phyloP scores from a whole-genome alignment of 176 grass and related monocot genomes.

The Cocos nucifera region DNA sequence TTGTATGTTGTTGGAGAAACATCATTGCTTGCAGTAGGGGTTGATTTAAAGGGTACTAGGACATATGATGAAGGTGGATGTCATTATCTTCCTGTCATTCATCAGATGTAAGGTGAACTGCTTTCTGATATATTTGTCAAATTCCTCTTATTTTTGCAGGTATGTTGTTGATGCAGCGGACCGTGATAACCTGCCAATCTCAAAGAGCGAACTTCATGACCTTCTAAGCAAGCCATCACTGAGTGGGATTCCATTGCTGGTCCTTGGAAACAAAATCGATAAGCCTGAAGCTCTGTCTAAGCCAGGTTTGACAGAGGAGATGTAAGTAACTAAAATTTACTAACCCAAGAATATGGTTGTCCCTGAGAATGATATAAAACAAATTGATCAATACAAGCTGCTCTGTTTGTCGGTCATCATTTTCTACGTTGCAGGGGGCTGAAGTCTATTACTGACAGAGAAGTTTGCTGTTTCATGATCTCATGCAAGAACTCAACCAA shows the following conservation, averaged over 20 bases:
- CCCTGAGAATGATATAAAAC: too few species aligned
- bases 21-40: too few species aligned
- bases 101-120: too few species aligned
- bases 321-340: conserved; percentile 33
- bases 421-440: conserved; percentile 40
- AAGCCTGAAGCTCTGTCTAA: conserved; percentile 75
- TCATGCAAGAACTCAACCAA: conserved; percentile 97
- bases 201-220: conserved; percentile 89
- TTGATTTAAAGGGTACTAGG: too few species aligned
- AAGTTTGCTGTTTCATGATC: conserved; percentile 92
- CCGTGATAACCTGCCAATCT: conserved; percentile 73
- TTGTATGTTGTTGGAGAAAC: too few species aligned
- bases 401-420: not conserved
- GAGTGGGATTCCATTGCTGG: conserved; percentile 69
- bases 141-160: conserved; percentile 34
- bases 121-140: not conserved
- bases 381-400: too few species aligned
- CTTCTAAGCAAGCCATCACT: conserved; percentile 87
- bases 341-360: not conserved
- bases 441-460: conserved; percentile 56
- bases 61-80: too few species aligned
- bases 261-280: conserved; percentile 90
- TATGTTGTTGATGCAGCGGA: conserved; percentile 96
- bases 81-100: too few species aligned
- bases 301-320: conserved; percentile 59